Conservation (phyloP, 2,329 filamentous ascomycete genomes). For the Diaporthe vaccinii region DNA sequence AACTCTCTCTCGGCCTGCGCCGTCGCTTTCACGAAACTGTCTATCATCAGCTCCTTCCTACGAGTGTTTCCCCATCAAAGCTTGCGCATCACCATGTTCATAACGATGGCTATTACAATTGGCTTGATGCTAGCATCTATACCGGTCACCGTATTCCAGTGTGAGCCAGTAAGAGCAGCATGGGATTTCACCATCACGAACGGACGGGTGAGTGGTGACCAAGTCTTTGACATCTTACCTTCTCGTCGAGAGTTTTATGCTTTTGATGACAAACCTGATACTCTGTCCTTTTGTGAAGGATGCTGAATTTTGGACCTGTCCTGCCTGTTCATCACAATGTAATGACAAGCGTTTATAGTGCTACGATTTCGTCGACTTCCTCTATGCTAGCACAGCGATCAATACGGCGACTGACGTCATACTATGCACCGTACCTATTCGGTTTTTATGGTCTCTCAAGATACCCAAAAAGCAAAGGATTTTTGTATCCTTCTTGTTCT, state of each 20-base stretch:
- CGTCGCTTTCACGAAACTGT: conserved; percentile 9
- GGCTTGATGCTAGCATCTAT: conserved; percentile 3
- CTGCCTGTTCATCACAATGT: no score
- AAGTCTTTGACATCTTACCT: not conserved
- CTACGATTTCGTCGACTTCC: conserved; percentile 2
- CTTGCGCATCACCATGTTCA: conserved; percentile 1
- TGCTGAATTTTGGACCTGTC: no score
- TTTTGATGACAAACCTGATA: not conserved
- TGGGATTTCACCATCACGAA: conserved; percentile 18
- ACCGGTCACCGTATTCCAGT: conserved; percentile 13
- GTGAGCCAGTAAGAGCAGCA: not conserved
- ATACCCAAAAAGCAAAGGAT: conserved; percentile 9
- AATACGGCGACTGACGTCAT: not conserved
- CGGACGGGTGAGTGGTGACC: not conserved
- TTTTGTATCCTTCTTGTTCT: conserved; percentile 13
- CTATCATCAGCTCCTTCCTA: conserved; percentile 18
- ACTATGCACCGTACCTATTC: not conserved
- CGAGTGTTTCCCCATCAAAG: conserved; percentile 15
- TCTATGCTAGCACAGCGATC: not conserved
- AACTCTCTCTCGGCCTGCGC: conserved; percentile 9
- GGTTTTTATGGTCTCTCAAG: not conserved
- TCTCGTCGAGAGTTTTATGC: not conserved
- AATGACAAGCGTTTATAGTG: not conserved
- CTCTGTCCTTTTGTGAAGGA: no score
- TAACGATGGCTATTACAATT: conserved; percentile 16